Evolutionary conservation across 306 rosid species (phyloP), one percentile per base, ranked within the genome.

Genomic region (Gleditsia sinensis): DNA sequence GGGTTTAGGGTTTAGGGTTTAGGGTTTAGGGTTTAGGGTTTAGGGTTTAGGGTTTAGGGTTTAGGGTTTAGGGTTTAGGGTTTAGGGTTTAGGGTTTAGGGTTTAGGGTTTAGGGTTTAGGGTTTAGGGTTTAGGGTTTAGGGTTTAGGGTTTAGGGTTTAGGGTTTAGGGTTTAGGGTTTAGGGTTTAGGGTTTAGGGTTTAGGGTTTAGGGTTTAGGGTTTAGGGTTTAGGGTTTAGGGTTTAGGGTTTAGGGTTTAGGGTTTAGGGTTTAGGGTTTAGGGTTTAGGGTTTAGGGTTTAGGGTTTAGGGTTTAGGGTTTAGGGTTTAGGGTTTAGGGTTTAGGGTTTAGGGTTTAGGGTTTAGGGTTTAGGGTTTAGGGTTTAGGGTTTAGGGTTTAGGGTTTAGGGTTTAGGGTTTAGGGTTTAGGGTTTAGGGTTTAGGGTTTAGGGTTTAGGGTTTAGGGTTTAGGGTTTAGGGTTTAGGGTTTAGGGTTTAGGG

Each of bases 261-360:
- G 82, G 76, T 27, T 69, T 49, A 32, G 49, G 82, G 76, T 40
- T 69, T 60, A 32, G 49, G 64, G 65, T 23, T 59, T 56, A 48
- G 71, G 81, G 63, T 69, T 69, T 59, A 36, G 65, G 70, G 76
- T 60, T 69, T 36, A 36, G 55, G 82, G 54, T 58, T 69, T 69
- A 59, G 76, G 76, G 66, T 60, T 78, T 74, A 60, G 70, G 78
- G 78, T 74, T 74, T 61, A 59, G 81, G 81, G 55, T 77, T 57
- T 32, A 63, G 71, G 80, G 72, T 49, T 68, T 68, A 37, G 28
- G 65, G 72, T 39, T 76, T 76, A 24, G 23, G 75, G 75, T 62
- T 23, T 54, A 39, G 27, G 74, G 80, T 49, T 75, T 75, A 36
- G 37, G 67, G 80, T 45, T 66, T 42, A 25, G 24, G 27, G 68